phyloP scores from a whole-genome alignment of 148 eudicot species.

The Silene conica region DNA sequence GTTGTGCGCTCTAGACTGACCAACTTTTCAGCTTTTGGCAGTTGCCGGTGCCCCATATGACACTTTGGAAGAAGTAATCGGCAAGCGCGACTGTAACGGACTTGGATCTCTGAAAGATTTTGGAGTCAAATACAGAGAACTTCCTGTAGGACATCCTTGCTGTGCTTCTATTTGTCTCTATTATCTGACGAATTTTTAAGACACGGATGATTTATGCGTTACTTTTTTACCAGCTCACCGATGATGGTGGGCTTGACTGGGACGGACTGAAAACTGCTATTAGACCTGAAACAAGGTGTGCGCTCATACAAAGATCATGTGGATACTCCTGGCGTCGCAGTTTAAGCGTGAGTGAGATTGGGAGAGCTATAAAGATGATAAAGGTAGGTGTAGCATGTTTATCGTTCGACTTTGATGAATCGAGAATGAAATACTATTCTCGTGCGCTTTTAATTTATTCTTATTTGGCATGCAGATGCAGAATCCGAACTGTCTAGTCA shows the following conservation, averaged over 20 bases:
- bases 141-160: slow-evolving; percentile 45
- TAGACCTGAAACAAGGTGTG: slow-evolving; percentile 76
- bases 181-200: background rate
- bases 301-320: slow-evolving; percentile 94
- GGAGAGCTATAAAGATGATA: slow-evolving; percentile 68
- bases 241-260: slow-evolving; percentile 92
- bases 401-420: too few relatives aligned
- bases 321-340: slow-evolving; percentile 97
- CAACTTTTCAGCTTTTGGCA: slow-evolving; percentile 80
- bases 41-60: slow-evolving; percentile 98
- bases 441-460: too few relatives aligned
- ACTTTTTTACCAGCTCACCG: slow-evolving; percentile 53
- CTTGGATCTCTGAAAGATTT: slow-evolving; percentile 87
- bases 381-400: slow-evolving; percentile 44
- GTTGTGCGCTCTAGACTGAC: slow-evolving; percentile 19
- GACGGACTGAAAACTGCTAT: slow-evolving; percentile 54
- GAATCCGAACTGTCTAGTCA: slow-evolving; percentile 77
- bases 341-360: slow-evolving; percentile 86
- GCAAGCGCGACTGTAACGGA: slow-evolving; percentile 73
- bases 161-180: background rate
- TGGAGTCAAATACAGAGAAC: slow-evolving; percentile 77
- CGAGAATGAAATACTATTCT: too few relatives aligned
- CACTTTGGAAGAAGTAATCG: slow-evolving; percentile 95
- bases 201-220: slow-evolving; percentile 1
- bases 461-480: slow-evolving; percentile 46